Base-by-base conservation (phyloP, 805 yeast species). In the Yarrowia sp. region DNA sequence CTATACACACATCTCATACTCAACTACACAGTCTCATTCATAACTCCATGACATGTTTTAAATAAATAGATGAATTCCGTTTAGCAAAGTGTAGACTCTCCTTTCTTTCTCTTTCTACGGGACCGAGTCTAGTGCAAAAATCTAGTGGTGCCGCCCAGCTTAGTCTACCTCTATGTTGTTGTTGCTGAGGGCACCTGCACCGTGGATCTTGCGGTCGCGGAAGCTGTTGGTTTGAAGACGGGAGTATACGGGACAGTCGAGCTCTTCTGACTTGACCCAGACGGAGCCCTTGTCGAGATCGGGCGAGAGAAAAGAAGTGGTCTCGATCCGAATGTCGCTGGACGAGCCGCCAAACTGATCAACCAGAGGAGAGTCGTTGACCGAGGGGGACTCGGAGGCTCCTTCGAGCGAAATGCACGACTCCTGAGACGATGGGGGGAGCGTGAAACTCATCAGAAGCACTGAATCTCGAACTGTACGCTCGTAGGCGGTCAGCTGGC, bases 381-480 rank as follows among this genome's bases (percentile, higher is more conserved):
- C 40, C 10, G 50, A 42, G 3, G 50, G 64, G 4, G 64, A 43
- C 49, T 43, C 50, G 17, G 64, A 58, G 13, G 46, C 49, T 3
- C 34, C 64, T 13, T 58, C 64, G 17, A 58, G 36, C 17, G 64
- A 58, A 13, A 17, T 33, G 24, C 64, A 42, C 24, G 64, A 58
- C 12, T 17, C 50, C 7, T 17, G 30, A 14, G 49, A 58, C 8
- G 24, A 19, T 1, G 40, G 50, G 8, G 49, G 19, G 42, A 43
- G 2, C 5, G 39, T 9, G 9, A 42, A 14, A 12, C 40, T 17
- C 64, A 58, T 58, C 40, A 58, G 24, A 4, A 43, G 33, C 30
- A 58, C 64, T 13, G 64, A 58, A 38, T 58, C 64, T n/a, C 64
- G 64, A 9, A 58, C 64, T 5, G 64, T 43, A 19, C 64, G 64